Percentiles rank a stretch among this genome's conserved stretches.
Conservation (phyloP, 768 basidiomycete species). For the Aureoboletus auriporus region DNA sequence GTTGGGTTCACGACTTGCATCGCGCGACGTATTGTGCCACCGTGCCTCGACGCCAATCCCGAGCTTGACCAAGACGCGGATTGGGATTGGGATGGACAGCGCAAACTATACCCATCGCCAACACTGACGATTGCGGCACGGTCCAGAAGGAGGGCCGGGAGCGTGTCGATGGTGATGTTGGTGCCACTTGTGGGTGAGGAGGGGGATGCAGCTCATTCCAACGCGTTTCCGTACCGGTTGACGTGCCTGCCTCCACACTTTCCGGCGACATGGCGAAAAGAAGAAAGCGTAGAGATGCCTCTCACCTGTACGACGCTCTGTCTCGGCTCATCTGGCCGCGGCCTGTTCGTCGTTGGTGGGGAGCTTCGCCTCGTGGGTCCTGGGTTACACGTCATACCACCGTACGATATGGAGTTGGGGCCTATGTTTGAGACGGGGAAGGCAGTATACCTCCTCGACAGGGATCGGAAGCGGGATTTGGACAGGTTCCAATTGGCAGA, state of each 20-base stretch:
- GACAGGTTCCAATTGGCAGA: background rate
- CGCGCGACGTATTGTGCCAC: slow-evolving; percentile 3
- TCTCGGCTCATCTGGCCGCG: slow-evolving; percentile 27
- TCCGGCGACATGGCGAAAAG: background rate
- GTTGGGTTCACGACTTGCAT: slow-evolving; percentile 27
- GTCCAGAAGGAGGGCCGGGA: slow-evolving; percentile 5
- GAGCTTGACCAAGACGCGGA: background rate
- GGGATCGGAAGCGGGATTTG: background rate
- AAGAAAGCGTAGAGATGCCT: too few species aligned
- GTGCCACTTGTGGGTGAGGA: slow-evolving; percentile 15
- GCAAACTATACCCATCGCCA: background rate
- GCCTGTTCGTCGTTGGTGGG: slow-evolving; percentile 22
- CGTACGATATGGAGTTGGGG: slow-evolving; percentile 27
- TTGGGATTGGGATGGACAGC: too few species aligned
- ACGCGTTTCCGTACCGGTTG: slow-evolving; percentile 21
- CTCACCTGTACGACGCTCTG: slow-evolving; percentile 16
- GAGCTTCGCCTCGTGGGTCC: slow-evolving; percentile 23
- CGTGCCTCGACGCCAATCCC: background rate
- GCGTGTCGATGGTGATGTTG: slow-evolving; percentile 23
- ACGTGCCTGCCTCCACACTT: slow-evolving; percentile 8
- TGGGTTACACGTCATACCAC: slow-evolving; percentile 21
- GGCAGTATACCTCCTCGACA: slow-evolving; percentile 15
- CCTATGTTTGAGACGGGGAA: slow-evolving; percentile 24
- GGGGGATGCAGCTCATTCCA: background rate
- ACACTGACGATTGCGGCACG: slow-evolving; percentile 26